Base-by-base conservation (phyloP, 2,329 filamentous ascomycete genomes). In the Cladosporium sp. region DNA sequence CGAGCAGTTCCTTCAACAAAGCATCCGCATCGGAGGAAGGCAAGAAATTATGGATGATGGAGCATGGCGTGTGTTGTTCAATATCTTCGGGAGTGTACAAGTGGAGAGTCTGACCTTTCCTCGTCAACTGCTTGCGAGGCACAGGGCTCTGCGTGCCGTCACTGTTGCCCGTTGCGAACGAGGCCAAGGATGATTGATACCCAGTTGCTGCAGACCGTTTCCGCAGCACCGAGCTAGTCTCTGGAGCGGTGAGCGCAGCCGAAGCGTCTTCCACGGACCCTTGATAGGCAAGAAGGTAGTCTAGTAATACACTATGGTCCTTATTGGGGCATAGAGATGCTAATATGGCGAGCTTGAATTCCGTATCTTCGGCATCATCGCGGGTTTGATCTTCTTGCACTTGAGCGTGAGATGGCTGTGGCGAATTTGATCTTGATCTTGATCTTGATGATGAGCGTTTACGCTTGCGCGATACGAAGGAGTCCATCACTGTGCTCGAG, bases 41-140 rank as follows among this genome's bases (percentile, higher is more conserved):
- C 0, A 98, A 74, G 59, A 97, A 96, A 62, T 95, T 93, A 68
- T 95, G 90, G 49, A 96, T 83, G 57, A 97, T 86, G 9, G 88
- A 91, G 69, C 91, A 96, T 1, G 93, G 90, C 0, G 92, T 95
- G 62, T 95, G 80, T 19, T 80, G 77, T 42, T 88, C 85, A 39
- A 97, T 81, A 59, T 95, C 90, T 33, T 82, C 75, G 0, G 91
- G 87, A 36, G 87, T 82, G 67, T 86, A 97, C 0, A 97, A 74
- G 63, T 92, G 86, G 2, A 97, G 69, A 0, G 92, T 96, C 58
- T 82, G 81, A 11, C 91, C 92, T 63, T 85, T 94, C 60, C 80
- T 85, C 0, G 86, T 83, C 53, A 87, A 69, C 0, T 78, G 55
- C 56, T 56, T 61, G 9, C 43, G 32, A 16, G 27, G 45, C n/a